Conservation (phyloP, 441 rosid species). For the Bocquillonia castaneifolia region DNA sequence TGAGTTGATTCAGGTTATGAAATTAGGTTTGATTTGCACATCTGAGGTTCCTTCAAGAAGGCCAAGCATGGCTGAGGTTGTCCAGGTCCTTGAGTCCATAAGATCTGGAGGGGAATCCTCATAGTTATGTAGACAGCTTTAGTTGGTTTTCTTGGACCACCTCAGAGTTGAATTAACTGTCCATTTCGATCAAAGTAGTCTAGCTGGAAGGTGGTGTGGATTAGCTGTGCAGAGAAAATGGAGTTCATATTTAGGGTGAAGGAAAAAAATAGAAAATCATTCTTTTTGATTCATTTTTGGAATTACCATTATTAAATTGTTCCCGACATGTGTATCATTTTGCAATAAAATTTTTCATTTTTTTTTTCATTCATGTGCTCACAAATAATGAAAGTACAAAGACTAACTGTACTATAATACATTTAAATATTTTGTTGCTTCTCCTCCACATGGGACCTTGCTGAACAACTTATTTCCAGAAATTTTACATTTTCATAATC, state of each 20-base stretch:
- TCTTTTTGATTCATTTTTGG: constrained; percentile 48
- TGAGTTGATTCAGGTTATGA: constrained; percentile 93
- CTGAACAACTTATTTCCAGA: too few relatives aligned
- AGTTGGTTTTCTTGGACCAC: constrained; percentile 17
- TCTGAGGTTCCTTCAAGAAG: constrained; percentile 69
- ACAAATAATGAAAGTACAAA: not conserved
- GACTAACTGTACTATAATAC: not conserved
- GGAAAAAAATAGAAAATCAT: constrained; percentile 25
- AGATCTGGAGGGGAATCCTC: constrained; percentile 57
- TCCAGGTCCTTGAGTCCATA: constrained; percentile 93
- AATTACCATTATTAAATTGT: constrained; percentile 29
- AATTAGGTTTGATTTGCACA: constrained; percentile 79
- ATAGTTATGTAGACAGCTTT: constrained; percentile 25
- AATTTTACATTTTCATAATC: too few relatives aligned
- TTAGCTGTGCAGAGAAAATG: constrained; percentile 35
- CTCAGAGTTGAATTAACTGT: constrained; percentile 14
- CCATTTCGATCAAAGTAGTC: constrained; percentile 20
- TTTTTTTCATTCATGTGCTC: constrained; percentile 12
- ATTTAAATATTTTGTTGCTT: not conserved
- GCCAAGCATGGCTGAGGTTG: constrained; percentile 96
- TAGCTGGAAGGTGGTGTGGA: constrained; percentile 29
- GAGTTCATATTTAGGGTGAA: constrained; percentile 22
- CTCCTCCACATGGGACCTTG: not conserved
- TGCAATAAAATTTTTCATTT: constrained; percentile 41
- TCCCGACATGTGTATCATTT: constrained; percentile 26